Base-by-base conservation (phyloP, 139 green algal genomes). In the Micractinium sp. region DNA sequence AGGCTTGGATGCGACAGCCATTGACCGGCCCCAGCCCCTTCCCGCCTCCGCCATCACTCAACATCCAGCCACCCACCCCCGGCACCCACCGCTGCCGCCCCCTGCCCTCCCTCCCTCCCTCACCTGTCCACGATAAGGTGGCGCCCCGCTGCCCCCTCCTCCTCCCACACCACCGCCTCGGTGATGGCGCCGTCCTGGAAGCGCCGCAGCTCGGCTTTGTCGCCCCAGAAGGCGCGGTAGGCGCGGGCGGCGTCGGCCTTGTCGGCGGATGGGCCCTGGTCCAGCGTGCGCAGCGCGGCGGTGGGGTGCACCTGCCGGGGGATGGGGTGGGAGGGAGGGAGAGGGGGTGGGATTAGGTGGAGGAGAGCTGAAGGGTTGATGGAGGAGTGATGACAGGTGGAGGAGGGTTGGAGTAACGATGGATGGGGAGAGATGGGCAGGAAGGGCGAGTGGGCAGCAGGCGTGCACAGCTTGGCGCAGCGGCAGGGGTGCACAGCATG, bases 181-280 rank as follows among this genome's bases (percentile, higher is more conserved):
- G 71, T 89, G 84, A 98, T 97, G 73, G 91, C 93, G 71, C 95
- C 95, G 75, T 98, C 95, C 86, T 96, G 85, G 47, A 94, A 97
- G 63, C 94, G 90, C 1, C 95, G 90, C 82, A 97, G 92, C 93
- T 98, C 95, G 1, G 94, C 93, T 33, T 88, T 87, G 20, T 94
- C 90, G 56, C 96, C 96, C 96, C 96, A 98, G 80, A 98, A 96
- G 9, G 87, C 87, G 16, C 95, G 93, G 91, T 97, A 98, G 18
- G 76, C 79, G 1, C 81, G 87, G 15, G 95, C 93, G 12, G 93
- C 94, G 4, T 76, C 80, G 4, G 78, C 84, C 29, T 95, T 89
- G 85, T 97, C 94, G 39, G 94, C 88, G 35, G 87, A 29, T 15
- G 96, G 96, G 22, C 96, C 95, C 5, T 97, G 85, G 89, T 98